Percentiles rank a stretch among this genome's conserved stretches.
Evolutionary conservation across 1,139 yeast species (phyloP).

Genomic region (Protomyces pachydermus): DNA sequence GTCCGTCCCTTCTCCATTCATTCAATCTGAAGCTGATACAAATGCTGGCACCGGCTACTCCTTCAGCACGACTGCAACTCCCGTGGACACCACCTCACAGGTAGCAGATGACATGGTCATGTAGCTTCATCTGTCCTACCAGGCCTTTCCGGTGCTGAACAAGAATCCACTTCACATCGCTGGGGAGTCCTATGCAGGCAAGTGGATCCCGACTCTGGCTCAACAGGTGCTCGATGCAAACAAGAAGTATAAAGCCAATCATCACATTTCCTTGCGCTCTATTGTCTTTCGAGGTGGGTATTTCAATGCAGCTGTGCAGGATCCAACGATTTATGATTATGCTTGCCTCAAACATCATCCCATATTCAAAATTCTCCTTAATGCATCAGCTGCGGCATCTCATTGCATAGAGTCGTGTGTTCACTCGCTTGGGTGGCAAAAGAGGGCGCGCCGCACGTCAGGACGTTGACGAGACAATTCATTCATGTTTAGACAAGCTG

Average conservation of each 20-base stretch:
- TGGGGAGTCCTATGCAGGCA: conserved; percentile 97
- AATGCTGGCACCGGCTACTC: conserved; percentile 83
- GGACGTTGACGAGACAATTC: conserved; percentile 91
- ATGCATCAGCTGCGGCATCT: conserved; percentile 60
- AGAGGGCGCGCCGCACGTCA: conserved; percentile 56
- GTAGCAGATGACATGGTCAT: conserved; percentile 36
- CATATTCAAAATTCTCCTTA: conserved; percentile 61
- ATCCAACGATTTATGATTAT: conserved; percentile 87
- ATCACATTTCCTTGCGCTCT: conserved; percentile 66
- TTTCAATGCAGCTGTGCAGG: conserved; percentile 86
- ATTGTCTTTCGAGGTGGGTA: conserved; percentile 93
- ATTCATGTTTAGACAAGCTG: conserved; percentile 72
- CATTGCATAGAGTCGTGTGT: conserved; percentile 52
- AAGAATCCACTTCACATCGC: conserved; percentile 54
- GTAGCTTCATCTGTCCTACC: conserved; percentile 63
- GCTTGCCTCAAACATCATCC: conserved; percentile 53
- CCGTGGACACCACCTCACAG: conserved; percentile 53
- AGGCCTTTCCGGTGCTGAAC: conserved; percentile 59
- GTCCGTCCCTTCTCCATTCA: no score
- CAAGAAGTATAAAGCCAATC: neutral
- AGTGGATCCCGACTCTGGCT: conserved; percentile 85
- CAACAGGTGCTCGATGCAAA: conserved; percentile 61
- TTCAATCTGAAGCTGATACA: no score
- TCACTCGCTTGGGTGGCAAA: conserved; percentile 79
- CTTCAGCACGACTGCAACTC: conserved; percentile 37